Evolutionary conservation across 495 filamentous ascomycete species (phyloP), one percentile per base, ranked within the genome.

Genomic region (Evernia prunastri): DNA sequence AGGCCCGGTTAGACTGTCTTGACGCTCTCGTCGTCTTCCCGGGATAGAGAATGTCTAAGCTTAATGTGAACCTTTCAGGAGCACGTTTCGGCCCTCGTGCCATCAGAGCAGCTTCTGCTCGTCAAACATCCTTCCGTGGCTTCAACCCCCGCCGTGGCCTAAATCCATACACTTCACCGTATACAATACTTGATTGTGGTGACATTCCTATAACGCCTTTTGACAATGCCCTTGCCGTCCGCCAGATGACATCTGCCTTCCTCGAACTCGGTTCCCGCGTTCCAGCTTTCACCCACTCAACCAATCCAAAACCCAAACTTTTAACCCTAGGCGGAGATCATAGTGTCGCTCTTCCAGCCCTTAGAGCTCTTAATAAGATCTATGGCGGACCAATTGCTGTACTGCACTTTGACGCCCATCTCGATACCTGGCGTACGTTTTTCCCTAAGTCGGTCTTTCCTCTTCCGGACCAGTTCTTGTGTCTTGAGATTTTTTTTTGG

Each of bases 301-400:
- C 75, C 7, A 56, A 57, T 33, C 56, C 68, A 27, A 81, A 79
- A 65, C 83, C 90, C 0, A 89, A 86, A 74, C 76, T 93, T 35
- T 77, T 94, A n/a, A 89, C 86, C 0, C 78, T 95, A 0, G 90
- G 90, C 51, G 90, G 90, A 18, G 90, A 96, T 70, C 91, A 93
- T 72, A 88, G 85, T 69, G 78, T 94, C 40, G 88, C 88, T 3
- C 79, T 94, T 15, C 86, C 90, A 6, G 89, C 89, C 9, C 80
- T 96, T 27, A 79, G 91, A 6, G 88, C 88, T 0, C 71, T 92
- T 60, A 82, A 86, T 58, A 81, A 84, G 67, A 79, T 87, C n/a
- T 84, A 92, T 72, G 84, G 85, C 36, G 77, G 81, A 63, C 86
- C 87, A 1, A 79, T 94, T 35, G 84, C 89, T 5, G 90, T 94